Evolutionary conservation across 257 asterid species (phyloP).

Genomic region (Hygrophila difformis): DNA sequence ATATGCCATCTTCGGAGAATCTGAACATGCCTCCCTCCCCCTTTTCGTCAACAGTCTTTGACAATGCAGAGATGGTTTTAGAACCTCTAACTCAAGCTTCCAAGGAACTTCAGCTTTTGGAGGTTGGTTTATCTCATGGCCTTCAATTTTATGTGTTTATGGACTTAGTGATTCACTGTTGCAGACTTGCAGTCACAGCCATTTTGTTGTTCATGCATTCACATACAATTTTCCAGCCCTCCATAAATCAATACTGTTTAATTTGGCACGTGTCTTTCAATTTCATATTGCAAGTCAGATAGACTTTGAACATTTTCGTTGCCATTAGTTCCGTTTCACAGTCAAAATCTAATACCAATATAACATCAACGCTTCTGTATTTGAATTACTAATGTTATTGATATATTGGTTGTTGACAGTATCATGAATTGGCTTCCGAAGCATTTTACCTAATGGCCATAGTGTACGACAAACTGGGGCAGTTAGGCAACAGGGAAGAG

Average conservation of each 20-base stretch:
- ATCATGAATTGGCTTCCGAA: conserved; percentile 86
- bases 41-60: conserved; percentile 40
- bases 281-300: no score
- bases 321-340: no score
- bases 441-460: conserved; percentile 85
- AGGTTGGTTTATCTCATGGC: conserved; percentile 42
- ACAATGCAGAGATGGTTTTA: conserved; percentile 56
- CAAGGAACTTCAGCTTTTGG: conserved; percentile 70
- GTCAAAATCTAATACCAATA: no score
- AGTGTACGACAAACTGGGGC: conserved; percentile 63
- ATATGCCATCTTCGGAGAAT: conserved; percentile 7
- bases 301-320: no score
- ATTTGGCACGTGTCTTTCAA: no score
- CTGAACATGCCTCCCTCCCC: conserved; percentile 2
- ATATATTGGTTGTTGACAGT: conserved; percentile 25
- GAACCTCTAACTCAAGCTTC: conserved; percentile 84
- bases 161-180: no score
- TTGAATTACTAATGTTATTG: no score
- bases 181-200: no score
- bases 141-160: no score
- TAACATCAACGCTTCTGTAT: neutral
- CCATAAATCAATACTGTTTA: no score
- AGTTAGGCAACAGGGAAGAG: conserved; percentile 60
- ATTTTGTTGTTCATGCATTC: no score
- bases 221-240: no score